Evolutionary conservation across 1,284 basidiomycete genomes (phyloP), one percentile per base, ranked within the genome.

Genomic region (Malassezia furfur): DNA sequence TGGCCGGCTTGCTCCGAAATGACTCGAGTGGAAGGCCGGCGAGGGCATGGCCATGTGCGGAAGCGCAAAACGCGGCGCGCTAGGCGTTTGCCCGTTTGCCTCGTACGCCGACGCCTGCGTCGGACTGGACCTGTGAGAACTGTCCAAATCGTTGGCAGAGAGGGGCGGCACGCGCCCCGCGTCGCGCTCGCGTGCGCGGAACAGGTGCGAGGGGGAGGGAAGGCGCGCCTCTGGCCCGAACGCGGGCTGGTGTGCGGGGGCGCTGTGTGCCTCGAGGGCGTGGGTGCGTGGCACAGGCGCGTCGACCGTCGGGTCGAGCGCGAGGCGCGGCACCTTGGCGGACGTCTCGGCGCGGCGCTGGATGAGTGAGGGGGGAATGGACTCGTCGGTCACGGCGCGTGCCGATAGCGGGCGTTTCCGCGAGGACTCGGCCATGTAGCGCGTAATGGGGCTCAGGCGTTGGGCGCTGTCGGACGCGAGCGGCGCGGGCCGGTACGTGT

Each of bases 11-110:
- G 51, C 45, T 17, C 54, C 62, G 45, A 67, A 60, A 21, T 63
- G 62, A 12, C 64, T 66, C 21, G 67, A 63, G 52, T 70, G 65
- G 47, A 70, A 74, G 5, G 71, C 71, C 3, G 71, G 68, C 21
- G 70, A 72, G 1, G 68, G 65, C 37, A 71, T 67, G 2, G 68
- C 63, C 3, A 65, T 59, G 35, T 69, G 67, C 25, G 70, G 67
- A 34, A 66, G 58, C 32, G 14, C 17, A 40, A 32, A 8, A 10
- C 12, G 43, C n/a, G 43, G n/a, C 21, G 22, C 43, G 32, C 43
- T 19, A 2, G 14, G 28, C 14, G 17, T 19, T 22, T 7, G 17
- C 10, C 38, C 38, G 14, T n/a, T 14, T 9, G 43, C 15, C 5
- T 45, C 43, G 32, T 45, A 45, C 6, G 22, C 9, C 1, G 12